A percentile compares a stretch with the other conserved stretches of the same genome.
Evolutionary conservation across 2,329 filamentous ascomycete species (phyloP).

Genomic region (Parastagonospora avenae): DNA sequence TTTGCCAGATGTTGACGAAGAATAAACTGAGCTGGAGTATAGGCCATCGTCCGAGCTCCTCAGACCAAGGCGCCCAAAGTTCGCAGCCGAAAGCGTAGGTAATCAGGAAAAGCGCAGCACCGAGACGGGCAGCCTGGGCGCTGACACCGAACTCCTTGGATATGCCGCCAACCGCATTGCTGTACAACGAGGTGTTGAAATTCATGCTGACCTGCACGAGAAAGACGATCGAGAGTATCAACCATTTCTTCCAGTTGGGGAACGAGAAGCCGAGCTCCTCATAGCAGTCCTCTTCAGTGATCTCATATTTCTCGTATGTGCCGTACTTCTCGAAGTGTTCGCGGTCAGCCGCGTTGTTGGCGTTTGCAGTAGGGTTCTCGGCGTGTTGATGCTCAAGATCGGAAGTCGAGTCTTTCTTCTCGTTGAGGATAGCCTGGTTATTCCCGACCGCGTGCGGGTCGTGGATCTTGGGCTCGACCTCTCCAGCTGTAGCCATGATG

Average conservation of each 20-base stretch:
- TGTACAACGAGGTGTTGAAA: slow-evolving; percentile 63
- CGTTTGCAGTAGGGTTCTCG: slow-evolving; percentile 20
- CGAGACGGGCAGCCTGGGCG: slow-evolving; percentile 70
- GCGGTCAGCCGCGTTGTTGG: slow-evolving; percentile 27
- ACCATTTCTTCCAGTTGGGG: slow-evolving; percentile 60
- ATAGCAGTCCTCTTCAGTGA: slow-evolving; percentile 57
- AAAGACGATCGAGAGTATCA: slow-evolving; percentile 58
- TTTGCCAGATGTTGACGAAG: slow-evolving; percentile 77
- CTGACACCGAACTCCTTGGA: slow-evolving; percentile 70
- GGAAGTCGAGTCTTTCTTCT: slow-evolving; percentile 32
- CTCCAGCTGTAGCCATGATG: slow-evolving; percentile 23
- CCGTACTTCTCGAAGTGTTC: slow-evolving; percentile 40
- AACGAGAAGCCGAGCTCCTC: slow-evolving; percentile 57
- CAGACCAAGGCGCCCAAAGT: slow-evolving; percentile 86
- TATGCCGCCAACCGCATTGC: slow-evolving; percentile 58
- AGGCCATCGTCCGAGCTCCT: slow-evolving; percentile 79
- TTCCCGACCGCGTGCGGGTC: slow-evolving; percentile 19
- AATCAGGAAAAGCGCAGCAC: slow-evolving; percentile 79
- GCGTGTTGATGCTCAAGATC: slow-evolving; percentile 20
- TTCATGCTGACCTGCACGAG: slow-evolving; percentile 63
- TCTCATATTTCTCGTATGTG: slow-evolving; percentile 53
- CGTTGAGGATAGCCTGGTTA: slow-evolving; percentile 19
- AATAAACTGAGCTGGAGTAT: slow-evolving; percentile 75
- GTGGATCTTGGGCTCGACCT: slow-evolving; percentile 19
- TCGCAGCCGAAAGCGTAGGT: slow-evolving; percentile 86